Conservation (phyloP, 352 stramenopile genomes). For the Phytophthora ohioensis region DNA sequence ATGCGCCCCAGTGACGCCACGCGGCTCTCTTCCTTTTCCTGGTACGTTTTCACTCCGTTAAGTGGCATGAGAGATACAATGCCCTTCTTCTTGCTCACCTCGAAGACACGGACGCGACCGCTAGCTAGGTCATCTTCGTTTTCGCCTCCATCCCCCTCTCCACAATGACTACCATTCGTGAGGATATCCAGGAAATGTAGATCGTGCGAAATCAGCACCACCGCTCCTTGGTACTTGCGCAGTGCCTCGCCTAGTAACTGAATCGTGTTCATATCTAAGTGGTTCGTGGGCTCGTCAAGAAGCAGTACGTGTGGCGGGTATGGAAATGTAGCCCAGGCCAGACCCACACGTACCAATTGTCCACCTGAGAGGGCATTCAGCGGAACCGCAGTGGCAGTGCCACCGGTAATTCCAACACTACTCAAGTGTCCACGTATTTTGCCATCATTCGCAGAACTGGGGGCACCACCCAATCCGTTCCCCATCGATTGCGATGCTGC, state of each 20-base stretch:
- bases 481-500: slow-evolving; percentile 6
- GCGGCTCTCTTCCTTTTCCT: slow-evolving; percentile 51
- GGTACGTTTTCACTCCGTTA: slow-evolving; percentile 46
- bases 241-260: slow-evolving; percentile 73
- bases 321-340: slow-evolving; percentile 69
- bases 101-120: slow-evolving; percentile 47
- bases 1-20: slow-evolving; percentile 53
- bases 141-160: slow-evolving; percentile 23
- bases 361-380: slow-evolving; percentile 56
- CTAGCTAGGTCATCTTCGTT: slow-evolving; percentile 18
- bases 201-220: slow-evolving; percentile 78
- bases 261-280: slow-evolving; percentile 93
- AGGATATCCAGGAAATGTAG: slow-evolving; percentile 68
- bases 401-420: slow-evolving; percentile 56
- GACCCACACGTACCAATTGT: slow-evolving; percentile 58
- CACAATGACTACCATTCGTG: slow-evolving; percentile 19
- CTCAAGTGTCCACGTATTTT: slow-evolving; percentile 56
- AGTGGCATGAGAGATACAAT: slow-evolving; percentile 48
- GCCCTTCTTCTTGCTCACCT: slow-evolving; percentile 62
- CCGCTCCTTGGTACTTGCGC: slow-evolving; percentile 58
- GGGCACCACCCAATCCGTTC: slow-evolving; percentile 1
- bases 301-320: slow-evolving; percentile 93
- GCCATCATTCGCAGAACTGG: slow-evolving; percentile 32
- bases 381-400: slow-evolving; percentile 43
- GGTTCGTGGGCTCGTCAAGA: slow-evolving; percentile 93